Conservation (phyloP, 2,329 filamentous ascomycete species). For the Esteya vermicola region DNA sequence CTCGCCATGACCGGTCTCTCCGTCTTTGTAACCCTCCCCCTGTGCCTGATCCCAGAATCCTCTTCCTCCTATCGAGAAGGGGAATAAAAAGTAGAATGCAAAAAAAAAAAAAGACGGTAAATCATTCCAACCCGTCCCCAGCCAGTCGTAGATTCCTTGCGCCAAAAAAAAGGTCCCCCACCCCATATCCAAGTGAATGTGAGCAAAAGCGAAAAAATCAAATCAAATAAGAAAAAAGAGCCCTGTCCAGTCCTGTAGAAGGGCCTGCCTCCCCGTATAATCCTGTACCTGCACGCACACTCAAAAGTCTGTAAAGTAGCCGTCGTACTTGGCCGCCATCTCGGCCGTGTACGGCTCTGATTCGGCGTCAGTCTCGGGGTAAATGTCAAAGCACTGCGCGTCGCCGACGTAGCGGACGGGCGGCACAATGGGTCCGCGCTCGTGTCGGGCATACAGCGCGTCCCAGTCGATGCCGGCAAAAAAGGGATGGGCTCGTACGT, state of each 20-base stretch:
- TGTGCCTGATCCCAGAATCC: too few species aligned
- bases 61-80: too few species aligned
- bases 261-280: neutral
- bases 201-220: neutral
- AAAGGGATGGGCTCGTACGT: conserved; percentile 64
- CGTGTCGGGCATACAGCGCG: conserved; percentile 48
- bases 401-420: conserved; percentile 59
- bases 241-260: neutral
- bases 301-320: conserved; percentile 57
- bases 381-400: conserved; percentile 69
- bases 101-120: neutral
- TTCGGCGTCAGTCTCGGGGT: conserved; percentile 59
- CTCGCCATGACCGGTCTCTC: too few species aligned
- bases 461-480: conserved; percentile 64
- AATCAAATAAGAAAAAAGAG: neutral
- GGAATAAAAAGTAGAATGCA: neutral
- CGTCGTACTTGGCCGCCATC: conserved; percentile 54
- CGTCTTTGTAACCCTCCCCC: too few species aligned
- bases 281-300: neutral
- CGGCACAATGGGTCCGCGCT: conserved; percentile 60
- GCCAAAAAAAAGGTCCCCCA: neutral
- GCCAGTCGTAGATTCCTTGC: too few species aligned
- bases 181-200: neutral
- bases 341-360: conserved; percentile 56
- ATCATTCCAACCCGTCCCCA: too few species aligned